Base-by-base conservation (phyloP, 306 rosid species). In the Cucurbita ficifolia region DNA sequence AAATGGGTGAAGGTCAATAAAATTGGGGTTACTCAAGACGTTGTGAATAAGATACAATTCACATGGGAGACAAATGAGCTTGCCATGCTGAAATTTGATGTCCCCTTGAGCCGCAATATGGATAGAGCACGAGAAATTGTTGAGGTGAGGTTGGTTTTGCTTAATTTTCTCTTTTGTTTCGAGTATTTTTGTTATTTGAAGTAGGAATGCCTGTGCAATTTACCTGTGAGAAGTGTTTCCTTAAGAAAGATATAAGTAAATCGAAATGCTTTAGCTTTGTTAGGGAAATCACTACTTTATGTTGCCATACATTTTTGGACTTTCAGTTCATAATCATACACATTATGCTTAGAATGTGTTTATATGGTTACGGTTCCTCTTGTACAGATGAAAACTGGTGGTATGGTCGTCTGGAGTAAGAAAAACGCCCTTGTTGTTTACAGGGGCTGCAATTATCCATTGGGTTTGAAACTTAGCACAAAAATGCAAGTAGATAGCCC, bases 1-100 rank as follows among this genome's bases (percentile, higher is more conserved):
- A 74, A 53, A 7, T 92, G 98, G 98, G 78, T 89, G 61, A 92
- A 92, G 88, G 96, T 92, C 53, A 89, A 80, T 88, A 92, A 92
- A 83, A 87, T 89, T 75, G 98, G 98, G 60, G 91, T 89, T 70
- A 88, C 92, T 58, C 84, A 77, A 74, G 87, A 38, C 73, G 91
- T 89, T 64, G 91, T 92, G 67, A 84, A 87, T 69, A 76, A 85
- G 64, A 81, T 92, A 58, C 84, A 77, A 69, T 9, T 78, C 69
- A 70, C 56, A 63, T 92, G 96, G 98, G 87, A 73, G 74, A 79
- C 67, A 29, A 85, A 75, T 83, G 98, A 92, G 74, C 96, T 92
- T 79, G 96, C 82, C 57, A 86, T 89, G 98, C 68, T 89, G 65
- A 88, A 84, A 77, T 89, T 89, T 62, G 90, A 84, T 63, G 68